Evolutionary conservation across 192 early-diverging fungal genomes (phyloP), one percentile per base, ranked within the genome.

Genomic region (Haplosporangium gracile): DNA sequence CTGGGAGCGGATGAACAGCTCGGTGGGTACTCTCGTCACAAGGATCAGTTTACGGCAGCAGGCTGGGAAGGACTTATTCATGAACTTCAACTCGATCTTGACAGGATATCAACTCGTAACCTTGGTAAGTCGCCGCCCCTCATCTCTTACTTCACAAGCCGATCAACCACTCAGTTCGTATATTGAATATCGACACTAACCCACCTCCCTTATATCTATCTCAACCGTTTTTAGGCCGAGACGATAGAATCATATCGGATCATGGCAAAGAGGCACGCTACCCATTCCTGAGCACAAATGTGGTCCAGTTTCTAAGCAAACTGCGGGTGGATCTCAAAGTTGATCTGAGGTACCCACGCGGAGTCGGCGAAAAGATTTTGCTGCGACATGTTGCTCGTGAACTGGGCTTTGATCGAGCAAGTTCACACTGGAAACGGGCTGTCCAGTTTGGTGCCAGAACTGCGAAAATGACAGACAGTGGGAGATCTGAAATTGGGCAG

Each of bases 381-480:
- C 83, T 99, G 72, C 85, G 97, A 24, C 90, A 94, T 88, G 83
- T 96, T 22, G 96, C 96, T 22, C 86, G 91, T 20, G 75, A 80
- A 74, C 87, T 98, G n/a, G 95, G 95, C 0, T 90, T 98, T 60
- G 47, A 26, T 0, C 74, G 91, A n/a, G 94, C 95, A 51, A 92
- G 83, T 72, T 87, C 81, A 29, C 93, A 95, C 79, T 95, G 93
- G 90, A 99, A 99, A 80, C 89, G 97, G n/a, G 98, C 98, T 4
- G 96, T 99, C 68, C 98, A 99, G 88, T 99, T 99, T 93, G 98
- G 98, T 8, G 96, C 97, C 0, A 91, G 96, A 29, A 97, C 96
- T 0, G 98, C 98, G n/a, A 97, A 97, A 89, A 98, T 99, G 97
- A 93, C 92, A 15, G 84, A 86, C 24, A 71, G 79, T 42, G 84